Conservation (phyloP, 768 basidiomycete genomes). For the Trametes gibbosa region DNA sequence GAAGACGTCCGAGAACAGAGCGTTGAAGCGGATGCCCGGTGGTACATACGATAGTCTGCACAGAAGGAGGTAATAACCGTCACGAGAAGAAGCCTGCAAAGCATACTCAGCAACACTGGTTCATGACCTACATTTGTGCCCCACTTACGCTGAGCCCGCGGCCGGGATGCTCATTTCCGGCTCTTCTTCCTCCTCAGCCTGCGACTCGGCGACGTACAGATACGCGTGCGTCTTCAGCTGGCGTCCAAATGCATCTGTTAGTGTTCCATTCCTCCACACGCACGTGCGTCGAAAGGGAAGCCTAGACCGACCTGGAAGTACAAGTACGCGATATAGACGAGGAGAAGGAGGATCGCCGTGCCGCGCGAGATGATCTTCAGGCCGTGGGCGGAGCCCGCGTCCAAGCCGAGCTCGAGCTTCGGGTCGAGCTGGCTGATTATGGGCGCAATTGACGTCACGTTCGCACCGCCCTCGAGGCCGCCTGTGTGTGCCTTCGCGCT, state of each 20-base stretch:
- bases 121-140: not conserved
- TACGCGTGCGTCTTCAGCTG: constrained; percentile 72
- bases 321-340: constrained; percentile 72
- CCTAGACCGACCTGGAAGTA: constrained; percentile 59
- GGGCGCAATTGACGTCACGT: not conserved
- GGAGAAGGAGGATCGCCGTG: constrained; percentile 49
- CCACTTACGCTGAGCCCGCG: constrained; percentile 51
- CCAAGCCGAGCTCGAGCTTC: constrained; percentile 21
- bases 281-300: not conserved
- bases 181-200: constrained; percentile 36
- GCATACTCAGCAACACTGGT: not conserved
- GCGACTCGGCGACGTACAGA: constrained; percentile 52
- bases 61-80: constrained; percentile 86
- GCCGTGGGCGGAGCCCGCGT: constrained; percentile 36
- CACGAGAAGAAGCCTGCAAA: constrained; percentile 59
- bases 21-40: not conserved
- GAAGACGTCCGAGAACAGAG: not conserved
- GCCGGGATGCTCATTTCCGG: constrained; percentile 69
- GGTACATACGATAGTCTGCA: constrained; percentile 74
- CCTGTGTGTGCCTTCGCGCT: constrained; percentile 35
- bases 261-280: not conserved
- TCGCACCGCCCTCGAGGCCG: constrained; percentile 8
- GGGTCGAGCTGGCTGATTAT: not conserved
- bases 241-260: not conserved
- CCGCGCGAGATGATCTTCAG: constrained; percentile 53